Evolutionary conservation across 352 stramenopile species (phyloP).

Genomic region (Pythium vanterpoolii): DNA sequence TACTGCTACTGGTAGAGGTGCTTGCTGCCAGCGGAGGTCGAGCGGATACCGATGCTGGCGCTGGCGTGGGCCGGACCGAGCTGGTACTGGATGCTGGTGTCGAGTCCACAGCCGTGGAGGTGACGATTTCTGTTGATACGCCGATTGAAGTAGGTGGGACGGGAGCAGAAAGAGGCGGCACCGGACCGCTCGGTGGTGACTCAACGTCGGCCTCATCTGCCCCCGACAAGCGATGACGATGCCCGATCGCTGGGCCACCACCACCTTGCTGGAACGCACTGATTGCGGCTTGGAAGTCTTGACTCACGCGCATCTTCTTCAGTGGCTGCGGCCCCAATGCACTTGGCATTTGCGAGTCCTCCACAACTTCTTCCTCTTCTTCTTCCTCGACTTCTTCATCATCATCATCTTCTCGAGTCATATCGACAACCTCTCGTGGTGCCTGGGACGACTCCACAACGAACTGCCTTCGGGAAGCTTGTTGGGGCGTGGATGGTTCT

Average conservation of each 20-base stretch:
- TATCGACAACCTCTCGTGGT: constrained; percentile 14
- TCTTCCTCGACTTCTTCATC: constrained; percentile 22
- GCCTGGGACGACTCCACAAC: constrained; percentile 17
- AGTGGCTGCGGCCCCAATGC: neutral
- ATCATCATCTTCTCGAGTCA: constrained; percentile 20
- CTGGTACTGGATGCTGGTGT: neutral
- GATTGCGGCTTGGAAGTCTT: constrained; percentile 52
- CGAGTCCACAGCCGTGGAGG: neutral
- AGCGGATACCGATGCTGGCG: neutral
- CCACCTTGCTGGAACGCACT: constrained; percentile 33
- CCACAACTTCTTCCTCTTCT: constrained; percentile 18
- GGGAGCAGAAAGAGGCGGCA: neutral
- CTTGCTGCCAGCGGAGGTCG: neutral
- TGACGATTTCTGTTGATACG: neutral
- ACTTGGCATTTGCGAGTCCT: constrained; percentile 26
- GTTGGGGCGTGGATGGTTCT: neutral
- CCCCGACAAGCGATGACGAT: constrained; percentile 19
- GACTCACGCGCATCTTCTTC: constrained; percentile 35
- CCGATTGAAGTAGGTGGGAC: neutral
- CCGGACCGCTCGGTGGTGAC: constrained; percentile 6
- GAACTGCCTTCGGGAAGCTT: neutral
- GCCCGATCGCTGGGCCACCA: neutral
- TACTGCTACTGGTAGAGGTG: neutral
- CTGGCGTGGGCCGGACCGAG: neutral
- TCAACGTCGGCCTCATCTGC: constrained; percentile 10